A percentile compares a stretch with the other conserved stretches of the same genome.
These are phyloP conservation scores for Fusarium verticillioides DNA, from an alignment of 2,329 filamentous ascomycete species.

Conservation along the genomic window DNA sequence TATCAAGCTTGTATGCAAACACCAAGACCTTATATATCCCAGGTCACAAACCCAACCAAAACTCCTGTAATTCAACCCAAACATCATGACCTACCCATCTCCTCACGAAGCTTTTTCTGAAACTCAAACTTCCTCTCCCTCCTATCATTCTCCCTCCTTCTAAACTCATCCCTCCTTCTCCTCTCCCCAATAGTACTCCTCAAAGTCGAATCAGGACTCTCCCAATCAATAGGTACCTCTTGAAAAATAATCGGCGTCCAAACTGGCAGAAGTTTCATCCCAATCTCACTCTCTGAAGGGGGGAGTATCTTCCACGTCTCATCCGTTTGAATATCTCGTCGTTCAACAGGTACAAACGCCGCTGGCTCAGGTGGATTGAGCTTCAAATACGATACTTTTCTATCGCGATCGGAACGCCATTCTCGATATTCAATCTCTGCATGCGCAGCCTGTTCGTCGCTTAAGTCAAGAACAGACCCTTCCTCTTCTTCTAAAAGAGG, in stretches of 20 bases:
- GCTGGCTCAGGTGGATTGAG: slow-evolving; percentile 6
- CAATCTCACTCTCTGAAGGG: not conserved
- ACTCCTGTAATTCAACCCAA: not conserved
- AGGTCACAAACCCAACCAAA: not conserved
- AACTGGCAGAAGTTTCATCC: slow-evolving; percentile 4
- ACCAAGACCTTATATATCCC: not conserved
- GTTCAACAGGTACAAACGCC: not conserved
- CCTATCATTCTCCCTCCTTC: slow-evolving; percentile 8
- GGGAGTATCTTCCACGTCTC: slow-evolving; percentile 16
- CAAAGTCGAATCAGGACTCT: not conserved
- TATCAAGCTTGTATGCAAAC: slow-evolving; percentile 2
- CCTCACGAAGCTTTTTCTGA: slow-evolving; percentile 3
- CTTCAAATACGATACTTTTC: slow-evolving; percentile 14
- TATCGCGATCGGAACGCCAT: slow-evolving; percentile 15
- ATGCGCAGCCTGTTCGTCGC: slow-evolving; percentile 6
- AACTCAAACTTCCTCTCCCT: slow-evolving; percentile 22
- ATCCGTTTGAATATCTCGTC: slow-evolving; percentile 15
- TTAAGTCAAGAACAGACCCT: not conserved
- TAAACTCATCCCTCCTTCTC: slow-evolving; percentile 4
- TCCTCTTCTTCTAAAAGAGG: not conserved
- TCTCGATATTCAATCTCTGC: slow-evolving; percentile 22
- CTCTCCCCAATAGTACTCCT: not conserved
- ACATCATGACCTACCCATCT: slow-evolving; percentile 2
- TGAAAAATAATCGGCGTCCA: slow-evolving; percentile 21
- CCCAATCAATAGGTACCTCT: slow-evolving; percentile 14